phyloP scores from a whole-genome alignment of 1,284 basidiomycete genomes.

The Amylostereum areolatum region DNA sequence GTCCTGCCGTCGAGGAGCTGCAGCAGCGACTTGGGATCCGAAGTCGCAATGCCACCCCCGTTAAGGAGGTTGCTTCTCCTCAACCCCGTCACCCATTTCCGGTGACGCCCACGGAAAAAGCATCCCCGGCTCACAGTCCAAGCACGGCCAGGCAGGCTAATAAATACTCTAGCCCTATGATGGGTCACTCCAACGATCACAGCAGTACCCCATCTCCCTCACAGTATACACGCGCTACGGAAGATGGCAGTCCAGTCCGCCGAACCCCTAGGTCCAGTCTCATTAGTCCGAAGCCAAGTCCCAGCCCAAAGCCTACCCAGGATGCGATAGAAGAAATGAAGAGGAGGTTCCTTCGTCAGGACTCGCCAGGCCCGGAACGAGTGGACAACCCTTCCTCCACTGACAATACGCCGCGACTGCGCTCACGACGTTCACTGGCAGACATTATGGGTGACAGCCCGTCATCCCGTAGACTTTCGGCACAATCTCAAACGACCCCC shows the following conservation, averaged over 20 bases:
- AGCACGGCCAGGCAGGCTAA: too few relatives aligned
- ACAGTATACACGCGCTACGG: slow-evolving; percentile 3
- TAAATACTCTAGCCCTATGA: too few relatives aligned
- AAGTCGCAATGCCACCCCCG: slow-evolving; percentile 22
- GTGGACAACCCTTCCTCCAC: slow-evolving; percentile 7
- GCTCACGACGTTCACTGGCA: slow-evolving; percentile 5
- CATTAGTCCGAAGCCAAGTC: slow-evolving; percentile 13
- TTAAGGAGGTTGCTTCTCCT: slow-evolving; percentile 9
- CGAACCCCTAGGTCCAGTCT: slow-evolving; percentile 12
- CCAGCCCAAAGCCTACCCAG: slow-evolving; percentile 26
- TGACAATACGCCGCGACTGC: slow-evolving; percentile 11
- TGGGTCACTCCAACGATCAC: too few relatives aligned
- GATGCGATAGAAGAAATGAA: slow-evolving; percentile 65
- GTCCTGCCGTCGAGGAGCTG: slow-evolving; percentile 55
- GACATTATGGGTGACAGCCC: slow-evolving; percentile 1
- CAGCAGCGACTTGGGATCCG: slow-evolving; percentile 43
- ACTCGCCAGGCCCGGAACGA: slow-evolving; percentile 19
- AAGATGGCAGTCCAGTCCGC: slow-evolving; percentile 16
- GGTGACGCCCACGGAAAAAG: too few relatives aligned
- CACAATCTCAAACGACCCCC: neutral
- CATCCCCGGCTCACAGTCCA: too few relatives aligned
- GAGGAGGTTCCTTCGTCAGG: slow-evolving; percentile 41
- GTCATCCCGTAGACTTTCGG: neutral
- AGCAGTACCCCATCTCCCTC: neutral
- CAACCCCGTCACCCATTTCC: slow-evolving; percentile 9